Conservation (phyloP, 208 protist species). For the Leptomonas seymouri region DNA sequence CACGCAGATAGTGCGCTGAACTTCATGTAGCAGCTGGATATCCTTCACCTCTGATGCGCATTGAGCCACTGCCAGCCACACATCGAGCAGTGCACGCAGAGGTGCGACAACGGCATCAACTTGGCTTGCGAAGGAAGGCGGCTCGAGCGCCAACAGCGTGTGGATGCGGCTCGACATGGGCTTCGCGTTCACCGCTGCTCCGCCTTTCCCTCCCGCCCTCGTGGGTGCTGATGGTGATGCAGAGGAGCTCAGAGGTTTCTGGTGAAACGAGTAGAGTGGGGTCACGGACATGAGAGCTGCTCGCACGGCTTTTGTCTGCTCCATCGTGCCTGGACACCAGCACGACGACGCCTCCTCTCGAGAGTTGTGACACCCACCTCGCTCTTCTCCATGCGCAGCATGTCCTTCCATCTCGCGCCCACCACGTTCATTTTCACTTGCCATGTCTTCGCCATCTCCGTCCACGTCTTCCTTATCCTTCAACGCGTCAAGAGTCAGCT, state of each 20-base stretch:
- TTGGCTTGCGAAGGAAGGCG: constrained; percentile 15
- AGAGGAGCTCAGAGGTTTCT: neutral
- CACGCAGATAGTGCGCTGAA: constrained; percentile 51
- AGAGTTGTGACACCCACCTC: neutral
- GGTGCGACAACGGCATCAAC: constrained; percentile 28
- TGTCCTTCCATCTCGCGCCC: neutral
- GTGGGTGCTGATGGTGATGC: neutral
- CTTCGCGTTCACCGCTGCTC: neutral
- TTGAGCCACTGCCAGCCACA: constrained; percentile 49
- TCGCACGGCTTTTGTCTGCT: constrained; percentile 28
- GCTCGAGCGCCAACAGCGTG: constrained; percentile 9
- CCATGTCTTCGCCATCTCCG: constrained; percentile 19
- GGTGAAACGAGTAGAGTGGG: constrained; percentile 35
- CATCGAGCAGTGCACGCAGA: constrained; percentile 37
- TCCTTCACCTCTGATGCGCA: constrained; percentile 65
- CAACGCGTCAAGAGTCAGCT: constrained; percentile 32
- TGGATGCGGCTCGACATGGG: constrained; percentile 1
- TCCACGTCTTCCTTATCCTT: constrained; percentile 2
- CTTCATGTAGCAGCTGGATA: constrained; percentile 37
- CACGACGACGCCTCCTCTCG: neutral
- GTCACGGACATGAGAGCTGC: constrained; percentile 38
- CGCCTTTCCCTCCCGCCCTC: neutral
- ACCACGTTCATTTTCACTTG: neutral
- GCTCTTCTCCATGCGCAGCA: neutral
- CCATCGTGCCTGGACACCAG: constrained; percentile 22